Evolutionary conservation across 1,284 basidiomycete genomes (phyloP), one percentile per base, ranked within the genome.

Genomic region (Tilletia indica): DNA sequence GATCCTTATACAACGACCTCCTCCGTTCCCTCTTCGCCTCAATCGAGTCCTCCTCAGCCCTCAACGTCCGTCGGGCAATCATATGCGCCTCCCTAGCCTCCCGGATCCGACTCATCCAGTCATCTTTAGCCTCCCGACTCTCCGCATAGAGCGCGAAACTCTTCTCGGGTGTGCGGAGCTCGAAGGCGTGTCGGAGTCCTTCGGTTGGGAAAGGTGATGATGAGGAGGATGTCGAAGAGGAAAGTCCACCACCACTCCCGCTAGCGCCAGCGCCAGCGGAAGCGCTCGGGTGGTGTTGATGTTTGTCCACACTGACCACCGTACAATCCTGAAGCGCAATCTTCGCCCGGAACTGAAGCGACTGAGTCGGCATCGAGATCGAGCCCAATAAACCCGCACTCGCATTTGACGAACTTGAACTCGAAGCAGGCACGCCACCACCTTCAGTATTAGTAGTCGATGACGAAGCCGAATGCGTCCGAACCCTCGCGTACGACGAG

Each of bases 81-180:
- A 81, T 73, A 74, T 74, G 74, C 67, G 83, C 82, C 31, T 76
- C 76, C 66, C 77, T 76, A 5, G 82, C 80, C 48, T 83, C 80
- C 31, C 82, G 76, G 63, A 83, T 82, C 47, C 77, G 73, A 3
- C 75, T 70, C 63, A 83, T 73, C 82, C 82, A 83, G 2, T 72
- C 74, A 31, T 78, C 73, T 51, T 79, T 80, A 45, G 72, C 68
- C 11, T 72, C 73, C 21, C 70, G 63, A n/a, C 70, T 77, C 48
- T 79, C 72, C 1, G 82, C 81, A 67, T 83, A 83, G 38, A 83
- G 74, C 8, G 82, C 82, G 67, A 83, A 83, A 49, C 80, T 81
- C 75, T 83, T 83, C 67, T 79, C 77, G 0, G 82, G 80, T n/a
- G 82, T 83, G 58, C 80, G 79, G 14, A 83, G 76, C 72, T 83